Base-by-base conservation (phyloP, 2,329 filamentous ascomycete genomes). In the Aspergillus latus region DNA sequence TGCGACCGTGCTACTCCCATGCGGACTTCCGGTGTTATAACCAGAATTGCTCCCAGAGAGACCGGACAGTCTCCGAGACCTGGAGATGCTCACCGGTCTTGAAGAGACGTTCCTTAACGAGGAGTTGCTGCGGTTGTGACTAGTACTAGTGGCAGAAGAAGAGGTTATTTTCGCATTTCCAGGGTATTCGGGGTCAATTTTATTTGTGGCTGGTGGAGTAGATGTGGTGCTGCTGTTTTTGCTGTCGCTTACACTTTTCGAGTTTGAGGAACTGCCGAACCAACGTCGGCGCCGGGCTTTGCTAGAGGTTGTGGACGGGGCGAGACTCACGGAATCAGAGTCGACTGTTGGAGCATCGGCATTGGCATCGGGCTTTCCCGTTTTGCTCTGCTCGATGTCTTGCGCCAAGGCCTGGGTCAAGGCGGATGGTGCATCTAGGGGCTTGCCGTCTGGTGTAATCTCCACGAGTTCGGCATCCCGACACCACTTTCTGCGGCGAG, bases 381-480 rank as follows among this genome's bases (percentile, higher is more conserved):
- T 55, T 54, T 61, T 63, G 26, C 66, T 60, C 37, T 54, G 32
- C 54, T 68, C 45, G 13, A 43, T 39, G 47, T 64, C 58, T 54
- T 62, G 62, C 21, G 66, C 63, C 15, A 68, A 58, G 26, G 59
- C 65, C 57, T 64, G 63, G 39, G 64, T 71, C 68, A 60, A 64
- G 59, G 62, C 63, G 66, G 71, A 59, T 71, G 71, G 40, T 9
- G 77, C 72, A 43, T 77, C 74, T 55, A 76, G 67, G 11, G 76
- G 68, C 48, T 78, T 74, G 30, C 77, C 70, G 59, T 80, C 78
- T 49, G 77, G 67, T 40, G 74, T 70, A 8, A 88, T 77, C 69
- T 99, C 94, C 34, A 97, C 90, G 3, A 99, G 83, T 76, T 99
- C 94, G 8, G 94, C 94, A 69, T 97, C 94, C 39, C 94, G 89